Percentiles rank a stretch among this genome's conserved stretches.
These are phyloP conservation scores for Elaeis oleifera DNA, from an alignment of 202 grass and related monocot species.

Conservation along the genomic window DNA sequence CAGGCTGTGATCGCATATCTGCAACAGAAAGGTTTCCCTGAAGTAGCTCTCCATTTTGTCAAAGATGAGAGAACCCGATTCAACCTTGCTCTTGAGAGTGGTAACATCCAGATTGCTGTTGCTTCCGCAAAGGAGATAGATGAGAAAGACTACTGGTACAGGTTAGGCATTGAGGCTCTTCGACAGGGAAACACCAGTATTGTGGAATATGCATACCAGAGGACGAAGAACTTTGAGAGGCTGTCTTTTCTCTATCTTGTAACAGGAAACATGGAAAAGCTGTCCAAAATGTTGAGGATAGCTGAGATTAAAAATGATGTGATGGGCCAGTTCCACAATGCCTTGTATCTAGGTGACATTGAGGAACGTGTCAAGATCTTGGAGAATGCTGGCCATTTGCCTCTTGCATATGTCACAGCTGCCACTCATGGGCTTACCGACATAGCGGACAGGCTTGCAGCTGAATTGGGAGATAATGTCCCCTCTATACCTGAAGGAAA, in stretches of 20 bases:
- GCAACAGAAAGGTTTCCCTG: slow-evolving; percentile 94
- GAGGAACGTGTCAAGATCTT: slow-evolving; percentile 78
- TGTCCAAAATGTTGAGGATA: slow-evolving; percentile 90
- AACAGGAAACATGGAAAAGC: slow-evolving; percentile 82
- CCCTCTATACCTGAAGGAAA: slow-evolving; percentile 73
- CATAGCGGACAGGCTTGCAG: slow-evolving; percentile 60
- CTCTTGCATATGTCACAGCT: slow-evolving; percentile 87
- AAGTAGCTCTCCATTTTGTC: slow-evolving; percentile 98
- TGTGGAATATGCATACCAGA: slow-evolving; percentile 96
- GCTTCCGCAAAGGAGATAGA: slow-evolving; percentile 98
- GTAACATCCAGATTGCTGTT: slow-evolving; percentile 92
- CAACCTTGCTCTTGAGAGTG: slow-evolving; percentile 80
- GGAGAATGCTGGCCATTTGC: slow-evolving; percentile 81
- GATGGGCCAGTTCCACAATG: slow-evolving; percentile 96
- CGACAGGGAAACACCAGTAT: slow-evolving; percentile 95
- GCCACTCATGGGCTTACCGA: slow-evolving; percentile 76
- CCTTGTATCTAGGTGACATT: slow-evolving; percentile 91
- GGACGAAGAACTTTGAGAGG: slow-evolving; percentile 96
- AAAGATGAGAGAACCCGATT: slow-evolving; percentile 98
- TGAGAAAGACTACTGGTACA: slow-evolving; percentile 98
- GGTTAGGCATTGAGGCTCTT: slow-evolving; percentile 87
- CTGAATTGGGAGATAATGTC: slow-evolving; percentile 80
- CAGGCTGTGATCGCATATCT: slow-evolving; percentile 96
- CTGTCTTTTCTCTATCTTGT: slow-evolving; percentile 97
- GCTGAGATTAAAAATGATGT: slow-evolving; percentile 92